phyloP scores from a whole-genome alignment of 768 basidiomycete species.

The Pulveroboletus sp. region DNA sequence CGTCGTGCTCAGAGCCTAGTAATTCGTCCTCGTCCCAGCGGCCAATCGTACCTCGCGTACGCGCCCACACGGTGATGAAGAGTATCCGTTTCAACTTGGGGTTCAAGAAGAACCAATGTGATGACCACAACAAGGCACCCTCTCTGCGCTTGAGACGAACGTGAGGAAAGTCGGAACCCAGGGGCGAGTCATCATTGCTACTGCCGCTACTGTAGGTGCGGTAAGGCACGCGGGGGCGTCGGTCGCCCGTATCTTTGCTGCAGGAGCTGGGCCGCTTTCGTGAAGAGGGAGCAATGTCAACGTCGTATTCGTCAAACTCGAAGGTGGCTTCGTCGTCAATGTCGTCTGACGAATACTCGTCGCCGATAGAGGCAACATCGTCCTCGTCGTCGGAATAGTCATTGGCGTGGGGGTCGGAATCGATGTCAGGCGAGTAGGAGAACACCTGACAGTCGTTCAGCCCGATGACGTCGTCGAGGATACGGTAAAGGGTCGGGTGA shows the following conservation, averaged over 20 bases:
- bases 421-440: conserved; percentile 88
- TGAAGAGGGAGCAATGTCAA: conserved; percentile 43
- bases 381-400: conserved; percentile 79
- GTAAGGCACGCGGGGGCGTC: conserved; percentile 12
- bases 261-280: conserved; percentile 11
- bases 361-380: conserved; percentile 59
- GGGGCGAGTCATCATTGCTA: conserved; percentile 31
- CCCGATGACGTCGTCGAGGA: conserved; percentile 86
- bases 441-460: conserved; percentile 93
- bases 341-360: conserved; percentile 66
- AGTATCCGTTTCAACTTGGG: conserved; percentile 87
- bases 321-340: conserved; percentile 74
- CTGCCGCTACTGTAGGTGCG: conserved; percentile 36
- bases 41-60: conserved; percentile 55
- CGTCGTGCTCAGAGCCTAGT: conserved; percentile 35
- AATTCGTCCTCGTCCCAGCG: conserved; percentile 47
- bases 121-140: conserved; percentile 89
- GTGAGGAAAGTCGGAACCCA: conserved; percentile 39
- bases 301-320: conserved; percentile 78
- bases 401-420: conserved; percentile 90
- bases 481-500: conserved; percentile 82
- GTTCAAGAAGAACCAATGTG: conserved; percentile 96
- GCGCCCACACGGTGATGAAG: conserved; percentile 90
- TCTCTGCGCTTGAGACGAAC: conserved; percentile 52
- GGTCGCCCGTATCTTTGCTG: neutral